Evolutionary conservation across 768 basidiomycete species (phyloP).

Genomic region (Mycena galericulata): DNA sequence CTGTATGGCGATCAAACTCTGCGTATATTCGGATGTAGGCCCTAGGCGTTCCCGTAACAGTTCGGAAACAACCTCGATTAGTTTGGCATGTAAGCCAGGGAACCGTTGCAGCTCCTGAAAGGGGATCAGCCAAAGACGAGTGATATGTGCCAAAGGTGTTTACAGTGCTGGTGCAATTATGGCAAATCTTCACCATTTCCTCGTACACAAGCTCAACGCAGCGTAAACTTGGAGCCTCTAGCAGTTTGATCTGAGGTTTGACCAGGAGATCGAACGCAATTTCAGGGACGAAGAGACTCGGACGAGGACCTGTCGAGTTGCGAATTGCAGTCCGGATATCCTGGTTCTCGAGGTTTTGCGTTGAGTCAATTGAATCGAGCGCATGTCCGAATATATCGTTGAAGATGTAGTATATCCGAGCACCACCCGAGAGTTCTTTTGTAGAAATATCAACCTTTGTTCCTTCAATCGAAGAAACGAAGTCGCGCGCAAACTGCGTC

Average conservation of each 20-base stretch:
- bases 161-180: constrained; percentile 94
- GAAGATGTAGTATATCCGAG: constrained; percentile 99
- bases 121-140: constrained; percentile 8
- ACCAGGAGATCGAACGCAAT: constrained; percentile 96
- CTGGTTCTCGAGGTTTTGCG: constrained; percentile 89
- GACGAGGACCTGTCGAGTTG: constrained; percentile 96
- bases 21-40: constrained; percentile 96
- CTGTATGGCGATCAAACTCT: constrained; percentile 95
- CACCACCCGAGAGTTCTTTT: constrained; percentile 97
- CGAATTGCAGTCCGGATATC: constrained; percentile 99
- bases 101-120: constrained; percentile 93
- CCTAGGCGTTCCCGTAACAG: constrained; percentile 94
- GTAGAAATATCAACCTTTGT: constrained; percentile 97
- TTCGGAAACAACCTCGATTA: constrained; percentile 98
- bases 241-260: constrained; percentile 96
- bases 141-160: constrained; percentile 47
- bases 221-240: constrained; percentile 93
- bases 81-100: constrained; percentile 90
- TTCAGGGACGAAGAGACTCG: constrained; percentile 97
- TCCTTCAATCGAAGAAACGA: constrained; percentile 96
- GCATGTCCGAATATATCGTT: constrained; percentile 97
- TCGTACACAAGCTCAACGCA: constrained; percentile 99
- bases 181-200: constrained; percentile 98
- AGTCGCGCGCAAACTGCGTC: constrained; percentile 99
- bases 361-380: constrained; percentile 89